These are phyloP conservation scores for Candida alai DNA, from an alignment of 805 yeast species.

Conservation along the genomic window DNA sequence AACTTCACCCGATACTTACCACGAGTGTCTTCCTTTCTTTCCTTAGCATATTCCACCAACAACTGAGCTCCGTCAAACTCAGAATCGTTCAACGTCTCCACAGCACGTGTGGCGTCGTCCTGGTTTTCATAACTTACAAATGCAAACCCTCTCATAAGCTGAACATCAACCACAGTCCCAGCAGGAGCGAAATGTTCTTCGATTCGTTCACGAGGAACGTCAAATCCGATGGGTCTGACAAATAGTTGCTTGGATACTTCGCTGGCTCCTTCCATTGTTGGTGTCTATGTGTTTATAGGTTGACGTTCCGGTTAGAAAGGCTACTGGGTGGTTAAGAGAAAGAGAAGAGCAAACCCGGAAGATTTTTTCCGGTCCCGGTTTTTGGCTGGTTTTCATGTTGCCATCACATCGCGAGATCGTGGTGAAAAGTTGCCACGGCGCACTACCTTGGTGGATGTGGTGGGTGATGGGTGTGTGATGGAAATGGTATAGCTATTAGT, in stretches of 20 bases:
- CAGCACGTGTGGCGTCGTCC: constrained; percentile 49
- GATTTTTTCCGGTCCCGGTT: no score
- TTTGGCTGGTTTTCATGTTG: no score
- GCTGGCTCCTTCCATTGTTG: constrained; percentile 7
- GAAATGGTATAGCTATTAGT: no score
- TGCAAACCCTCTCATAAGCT: constrained; percentile 79
- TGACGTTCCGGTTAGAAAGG: neutral
- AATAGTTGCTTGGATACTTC: constrained; percentile 37
- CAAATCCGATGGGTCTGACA: constrained; percentile 62
- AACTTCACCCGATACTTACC: constrained; percentile 73
- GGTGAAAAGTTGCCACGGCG: no score
- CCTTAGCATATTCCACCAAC: constrained; percentile 52
- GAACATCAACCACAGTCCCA: constrained; percentile 67
- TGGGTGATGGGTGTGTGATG: no score
- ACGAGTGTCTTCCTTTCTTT: constrained; percentile 56
- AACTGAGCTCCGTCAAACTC: constrained; percentile 49
- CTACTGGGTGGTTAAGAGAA: no score
- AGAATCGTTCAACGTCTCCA: constrained; percentile 41
- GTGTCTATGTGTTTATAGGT: constrained; percentile 2
- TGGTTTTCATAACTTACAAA: constrained; percentile 79
- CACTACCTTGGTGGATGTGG: no score
- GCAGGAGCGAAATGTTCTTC: constrained; percentile 64
- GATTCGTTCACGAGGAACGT: constrained; percentile 49
- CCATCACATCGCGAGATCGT: no score
- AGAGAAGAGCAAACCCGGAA: constrained; percentile 1